Base-by-base conservation (phyloP, 2,329 filamentous ascomycete species). In the Cercospora nicotianae region DNA sequence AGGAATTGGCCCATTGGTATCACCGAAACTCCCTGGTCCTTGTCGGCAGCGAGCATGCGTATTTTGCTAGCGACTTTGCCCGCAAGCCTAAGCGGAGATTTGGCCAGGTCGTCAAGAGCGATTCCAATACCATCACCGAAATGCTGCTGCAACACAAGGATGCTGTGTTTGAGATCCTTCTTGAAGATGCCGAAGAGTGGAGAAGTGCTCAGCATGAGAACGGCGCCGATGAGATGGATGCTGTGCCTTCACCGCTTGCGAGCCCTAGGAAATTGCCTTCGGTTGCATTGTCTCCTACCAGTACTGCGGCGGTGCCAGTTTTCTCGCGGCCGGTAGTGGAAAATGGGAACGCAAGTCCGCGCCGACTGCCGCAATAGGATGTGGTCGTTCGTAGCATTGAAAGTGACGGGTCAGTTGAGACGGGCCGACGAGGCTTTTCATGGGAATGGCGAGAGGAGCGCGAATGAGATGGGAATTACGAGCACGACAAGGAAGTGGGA, bases 1-100 rank as follows among this genome's bases (percentile, higher is more conserved):
- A 95, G 71, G 87, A 88, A 30, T 91, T 96, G 67, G 84, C 87
- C n/a, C 83, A 85, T 18, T 98, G 94, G 94, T 98, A 97, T 80
- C 91, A 90, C 76, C 84, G 88, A 23, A 89, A 93, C 79, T 95
- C 92, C 0, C 85, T 87, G 3, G 90, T 97, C 58, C 96, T 90
- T 74, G 91, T 97, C 18, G 87, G 90, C 1, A 82, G 85, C 28
- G 85, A 90, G 67, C 94, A 97, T 77, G 86, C 87, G 12, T 90
- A 92, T 77, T 97, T 93, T 69, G 87, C 90, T 66, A 83, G 85
- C 33, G 87, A 89, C 4, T 82, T 88, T 20, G 84, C 78, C 7
- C 82, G 82, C 60, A 87, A 86, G 73, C 79, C 82, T 5, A 84
- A 85, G 31, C 87, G 85, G 75, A 84, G 86, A 64, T 88, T 88